Conservation (phyloP, 192 early-diverging fungal species). For the Coemansia sp. region DNA sequence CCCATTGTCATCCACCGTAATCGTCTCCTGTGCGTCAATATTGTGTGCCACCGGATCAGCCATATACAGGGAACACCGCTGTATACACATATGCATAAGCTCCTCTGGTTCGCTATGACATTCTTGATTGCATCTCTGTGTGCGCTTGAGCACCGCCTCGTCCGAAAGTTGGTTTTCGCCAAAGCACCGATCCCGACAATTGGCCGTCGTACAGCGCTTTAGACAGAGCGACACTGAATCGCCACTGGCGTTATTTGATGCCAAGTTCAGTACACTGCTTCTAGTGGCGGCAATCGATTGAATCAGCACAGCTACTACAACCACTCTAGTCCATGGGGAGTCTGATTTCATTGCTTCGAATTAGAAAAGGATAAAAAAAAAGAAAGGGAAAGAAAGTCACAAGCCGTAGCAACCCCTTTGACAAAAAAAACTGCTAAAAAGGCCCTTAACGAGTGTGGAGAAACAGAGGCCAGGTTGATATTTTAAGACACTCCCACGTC, state of each 20-base stretch:
- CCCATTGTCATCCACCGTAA: conserved; percentile 5
- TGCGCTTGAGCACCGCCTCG: conserved; percentile 39
- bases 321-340: background rate
- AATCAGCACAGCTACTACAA: background rate
- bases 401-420: background rate
- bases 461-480: background rate
- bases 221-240: background rate
- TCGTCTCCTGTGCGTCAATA: conserved; percentile 5
- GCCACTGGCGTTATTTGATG: background rate
- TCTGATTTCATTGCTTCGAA: background rate
- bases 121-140: conserved; percentile 36
- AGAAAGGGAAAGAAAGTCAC: background rate
- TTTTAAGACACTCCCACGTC: background rate
- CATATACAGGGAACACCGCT: conserved; percentile 44
- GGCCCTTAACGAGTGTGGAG: background rate
- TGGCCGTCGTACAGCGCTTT: background rate
- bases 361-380: background rate
- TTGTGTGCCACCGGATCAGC: conserved; percentile 27
- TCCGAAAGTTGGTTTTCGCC: background rate
- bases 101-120: conserved; percentile 39
- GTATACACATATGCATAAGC: conserved; percentile 48
- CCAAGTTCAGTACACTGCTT: background rate
- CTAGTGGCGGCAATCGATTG: background rate
- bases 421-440: background rate
- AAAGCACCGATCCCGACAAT: conserved; percentile 16